phyloP scores from a whole-genome alignment of 1,139 yeast species.

The Geotrichum bryndzae region DNA sequence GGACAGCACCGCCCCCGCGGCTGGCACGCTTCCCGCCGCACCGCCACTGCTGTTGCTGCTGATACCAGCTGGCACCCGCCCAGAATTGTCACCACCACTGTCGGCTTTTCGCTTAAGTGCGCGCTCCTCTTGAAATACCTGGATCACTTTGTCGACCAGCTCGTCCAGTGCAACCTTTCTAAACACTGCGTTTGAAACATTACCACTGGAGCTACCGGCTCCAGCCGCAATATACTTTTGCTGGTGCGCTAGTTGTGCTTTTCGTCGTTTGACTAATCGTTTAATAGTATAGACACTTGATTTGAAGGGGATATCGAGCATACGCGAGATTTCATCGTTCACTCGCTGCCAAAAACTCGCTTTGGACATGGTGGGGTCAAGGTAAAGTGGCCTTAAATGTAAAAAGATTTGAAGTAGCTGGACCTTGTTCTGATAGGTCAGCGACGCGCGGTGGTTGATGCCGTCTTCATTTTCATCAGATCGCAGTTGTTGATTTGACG shows the following conservation, averaged over 20 bases:
- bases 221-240: not conserved
- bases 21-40: not conserved
- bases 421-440: slow-evolving; percentile 9
- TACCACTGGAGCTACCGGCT: not conserved
- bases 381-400: slow-evolving; percentile 6
- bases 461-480: not conserved
- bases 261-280: slow-evolving; percentile 9
- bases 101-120: not conserved
- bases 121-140: slow-evolving; percentile 7
- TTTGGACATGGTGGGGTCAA: slow-evolving; percentile 14
- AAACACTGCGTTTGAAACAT: not conserved
- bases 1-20: not conserved
- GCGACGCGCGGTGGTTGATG: slow-evolving; percentile 10
- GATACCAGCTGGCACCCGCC: not conserved
- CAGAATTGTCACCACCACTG: not conserved
- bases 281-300: slow-evolving; percentile 14
- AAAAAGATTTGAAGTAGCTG: slow-evolving; percentile 9
- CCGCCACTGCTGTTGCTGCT: not conserved
- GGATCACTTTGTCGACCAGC: slow-evolving; percentile 5
- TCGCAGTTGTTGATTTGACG: not conserved
- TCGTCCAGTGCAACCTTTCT: slow-evolving; percentile 4
- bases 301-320: slow-evolving; percentile 10
- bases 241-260: not conserved
- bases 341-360: slow-evolving; percentile 12
- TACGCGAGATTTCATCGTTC: slow-evolving; percentile 8